Percentiles rank a stretch among this genome's conserved stretches.
These are phyloP conservation scores for Polytrichum formosum DNA, from an alignment of 225 moss, liverwort and hornwort species.

Conservation along the genomic window DNA sequence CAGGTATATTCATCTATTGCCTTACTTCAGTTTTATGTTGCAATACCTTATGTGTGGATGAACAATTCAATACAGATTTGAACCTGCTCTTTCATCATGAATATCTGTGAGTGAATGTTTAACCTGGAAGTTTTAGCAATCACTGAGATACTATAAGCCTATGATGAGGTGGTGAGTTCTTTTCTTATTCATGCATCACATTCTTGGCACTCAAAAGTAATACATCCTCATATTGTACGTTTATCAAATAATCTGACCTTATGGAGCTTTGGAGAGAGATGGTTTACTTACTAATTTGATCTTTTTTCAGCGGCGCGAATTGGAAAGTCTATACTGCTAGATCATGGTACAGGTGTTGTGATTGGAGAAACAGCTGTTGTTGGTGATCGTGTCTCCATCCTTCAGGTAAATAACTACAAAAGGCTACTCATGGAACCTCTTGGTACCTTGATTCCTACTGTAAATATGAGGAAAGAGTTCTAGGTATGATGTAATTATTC, in stretches of 20 bases:
- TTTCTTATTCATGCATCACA: no score
- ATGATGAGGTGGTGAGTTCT: no score
- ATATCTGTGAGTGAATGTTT: no score
- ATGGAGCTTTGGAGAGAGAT: background rate
- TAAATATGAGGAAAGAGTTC: no score
- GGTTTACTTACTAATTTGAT: background rate
- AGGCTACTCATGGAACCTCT: no score
- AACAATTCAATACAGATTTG: no score
- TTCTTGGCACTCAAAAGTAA: no score
- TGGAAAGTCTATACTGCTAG: slow-evolving; percentile 85
- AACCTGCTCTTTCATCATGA: no score
- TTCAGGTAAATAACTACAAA: slow-evolving; percentile 49
- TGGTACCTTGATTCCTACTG: no score
- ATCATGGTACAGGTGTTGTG: slow-evolving; percentile 94
- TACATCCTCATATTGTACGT: background rate
- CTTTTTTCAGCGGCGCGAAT: slow-evolving; percentile 67
- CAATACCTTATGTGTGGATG: background rate
- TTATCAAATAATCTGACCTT: slow-evolving; percentile 6
- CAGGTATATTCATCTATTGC: slow-evolving; percentile 36
- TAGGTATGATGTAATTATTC: no score
- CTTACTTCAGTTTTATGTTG: background rate
- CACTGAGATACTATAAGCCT: no score
- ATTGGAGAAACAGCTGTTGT: slow-evolving; percentile 93
- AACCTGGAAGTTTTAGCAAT: no score
- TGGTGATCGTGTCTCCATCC: slow-evolving; percentile 89